Conservation (phyloP, 2,329 filamentous ascomycete species). For the Chaetomiaceae sp. region DNA sequence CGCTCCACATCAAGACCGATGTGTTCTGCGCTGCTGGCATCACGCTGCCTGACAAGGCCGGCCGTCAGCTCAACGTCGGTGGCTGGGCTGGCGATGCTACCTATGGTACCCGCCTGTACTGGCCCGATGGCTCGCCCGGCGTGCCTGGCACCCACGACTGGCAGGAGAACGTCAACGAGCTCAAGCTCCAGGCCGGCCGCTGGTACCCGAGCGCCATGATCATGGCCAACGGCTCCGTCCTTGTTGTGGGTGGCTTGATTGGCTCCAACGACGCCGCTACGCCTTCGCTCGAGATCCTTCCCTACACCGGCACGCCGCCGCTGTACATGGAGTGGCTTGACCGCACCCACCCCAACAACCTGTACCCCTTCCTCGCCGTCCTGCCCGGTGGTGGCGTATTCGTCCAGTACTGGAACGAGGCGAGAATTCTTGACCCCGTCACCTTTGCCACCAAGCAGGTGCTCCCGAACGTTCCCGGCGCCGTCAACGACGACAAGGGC, state of each 20-base stretch:
- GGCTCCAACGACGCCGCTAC: constrained; percentile 46
- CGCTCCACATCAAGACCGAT: constrained; percentile 51
- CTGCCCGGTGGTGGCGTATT: constrained; percentile 50
- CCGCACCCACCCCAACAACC: constrained; percentile 50
- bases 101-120: constrained; percentile 50
- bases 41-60: constrained; percentile 52
- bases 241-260: constrained; percentile 47
- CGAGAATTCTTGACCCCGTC: constrained; percentile 46
- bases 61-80: constrained; percentile 52
- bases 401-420: constrained; percentile 54
- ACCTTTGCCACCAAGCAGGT: constrained; percentile 43
- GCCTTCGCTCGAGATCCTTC: constrained; percentile 49
- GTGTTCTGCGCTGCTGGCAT: constrained; percentile 54
- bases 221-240: constrained; percentile 51
- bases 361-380: constrained; percentile 52
- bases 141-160: constrained; percentile 45
- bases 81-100: constrained; percentile 52
- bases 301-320: constrained; percentile 37
- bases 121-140: constrained; percentile 47
- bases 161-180: constrained; percentile 44
- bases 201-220: constrained; percentile 51
- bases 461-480: constrained; percentile 49
- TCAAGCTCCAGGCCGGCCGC: constrained; percentile 43
- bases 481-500: constrained; percentile 44
- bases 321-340: constrained; percentile 46